A percentile compares a stretch with the other conserved stretches of the same genome.
Conservation (phyloP, 2,329 filamentous ascomycete genomes). For the Coniochaeta sp. region DNA sequence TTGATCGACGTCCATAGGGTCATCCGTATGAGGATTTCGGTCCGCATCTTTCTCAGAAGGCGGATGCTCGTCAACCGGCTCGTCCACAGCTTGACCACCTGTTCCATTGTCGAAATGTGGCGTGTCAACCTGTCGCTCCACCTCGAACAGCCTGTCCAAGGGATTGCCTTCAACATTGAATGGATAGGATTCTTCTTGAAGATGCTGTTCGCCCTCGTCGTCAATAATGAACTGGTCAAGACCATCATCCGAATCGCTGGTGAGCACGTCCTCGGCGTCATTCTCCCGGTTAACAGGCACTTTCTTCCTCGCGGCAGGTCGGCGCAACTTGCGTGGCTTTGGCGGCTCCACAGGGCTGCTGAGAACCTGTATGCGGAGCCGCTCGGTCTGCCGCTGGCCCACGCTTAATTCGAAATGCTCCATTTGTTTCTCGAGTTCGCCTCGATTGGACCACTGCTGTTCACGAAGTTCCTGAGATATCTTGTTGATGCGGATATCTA, state of each 20-base stretch:
- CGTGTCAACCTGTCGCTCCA: background rate
- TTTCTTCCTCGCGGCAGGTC: conserved; percentile 16
- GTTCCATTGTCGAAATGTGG: background rate
- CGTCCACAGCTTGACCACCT: conserved; percentile 2
- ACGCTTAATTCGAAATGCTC: conserved; percentile 57
- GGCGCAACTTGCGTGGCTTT: conserved; percentile 20
- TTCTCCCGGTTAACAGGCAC: conserved; percentile 30
- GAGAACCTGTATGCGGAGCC: conserved; percentile 42
- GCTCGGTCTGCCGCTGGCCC: conserved; percentile 46
- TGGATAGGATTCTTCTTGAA: conserved; percentile 1
- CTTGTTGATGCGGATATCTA: conserved; percentile 46
- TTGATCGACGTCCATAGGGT: conserved; percentile 2
- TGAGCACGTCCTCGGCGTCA: conserved; percentile 42
- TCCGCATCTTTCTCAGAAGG: background rate
- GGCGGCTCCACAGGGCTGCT: conserved; percentile 30
- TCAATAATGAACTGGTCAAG: conserved; percentile 42
- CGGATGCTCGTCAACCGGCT: conserved; percentile 8
- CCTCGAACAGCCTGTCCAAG: background rate
- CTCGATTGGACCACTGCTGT: conserved; percentile 42
- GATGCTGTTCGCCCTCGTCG: conserved; percentile 5
- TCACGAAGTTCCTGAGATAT: conserved; percentile 43
- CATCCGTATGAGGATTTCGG: background rate
- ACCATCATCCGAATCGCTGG: conserved; percentile 40
- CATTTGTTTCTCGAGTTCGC: conserved; percentile 48
- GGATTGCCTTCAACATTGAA: background rate